A percentile compares a stretch with the other conserved stretches of the same genome.
Conservation (phyloP, 495 filamentous ascomycete species). For the Hapsidospora chrysogenum region DNA sequence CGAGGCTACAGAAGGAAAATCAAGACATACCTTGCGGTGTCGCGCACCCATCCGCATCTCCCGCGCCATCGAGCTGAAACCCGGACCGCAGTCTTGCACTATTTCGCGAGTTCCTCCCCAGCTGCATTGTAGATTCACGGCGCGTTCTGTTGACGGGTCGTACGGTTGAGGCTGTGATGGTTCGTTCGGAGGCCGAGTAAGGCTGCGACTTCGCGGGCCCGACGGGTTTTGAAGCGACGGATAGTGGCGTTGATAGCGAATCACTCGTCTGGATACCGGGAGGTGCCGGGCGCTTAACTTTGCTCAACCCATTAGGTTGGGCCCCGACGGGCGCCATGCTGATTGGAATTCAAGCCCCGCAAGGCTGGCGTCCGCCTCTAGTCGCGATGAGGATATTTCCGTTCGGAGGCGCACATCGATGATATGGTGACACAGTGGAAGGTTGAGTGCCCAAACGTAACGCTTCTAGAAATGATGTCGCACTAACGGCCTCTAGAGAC, state of each 20-base stretch:
- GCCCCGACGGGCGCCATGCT: constrained; percentile 9
- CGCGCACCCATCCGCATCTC: no score
- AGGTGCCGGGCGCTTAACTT: constrained; percentile 59
- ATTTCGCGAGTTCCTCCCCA: constrained; percentile 23
- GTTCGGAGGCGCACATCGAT: no score
- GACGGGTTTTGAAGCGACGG: constrained; percentile 43
- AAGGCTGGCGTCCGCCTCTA: no score
- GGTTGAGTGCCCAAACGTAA: no score
- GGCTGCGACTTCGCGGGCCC: constrained; percentile 22
- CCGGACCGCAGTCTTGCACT: constrained; percentile 25
- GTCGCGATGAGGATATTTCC: no score
- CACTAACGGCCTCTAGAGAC: no score
- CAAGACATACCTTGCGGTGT: no score
- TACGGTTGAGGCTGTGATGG: constrained; percentile 20
- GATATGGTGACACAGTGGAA: no score
- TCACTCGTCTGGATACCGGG: constrained; percentile 55
- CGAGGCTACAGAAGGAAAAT: no score
- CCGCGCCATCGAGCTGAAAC: constrained; percentile 6
- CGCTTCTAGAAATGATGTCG: no score
- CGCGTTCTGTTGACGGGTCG: constrained; percentile 35
- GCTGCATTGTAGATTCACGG: constrained; percentile 12
- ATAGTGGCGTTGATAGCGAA: constrained; percentile 47
- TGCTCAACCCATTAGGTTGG: constrained; percentile 36
- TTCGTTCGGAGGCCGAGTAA: constrained; percentile 22
- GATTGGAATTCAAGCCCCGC: no score